Conservation (phyloP, 1,284 basidiomycete genomes). For the Trichosporon faecale region DNA sequence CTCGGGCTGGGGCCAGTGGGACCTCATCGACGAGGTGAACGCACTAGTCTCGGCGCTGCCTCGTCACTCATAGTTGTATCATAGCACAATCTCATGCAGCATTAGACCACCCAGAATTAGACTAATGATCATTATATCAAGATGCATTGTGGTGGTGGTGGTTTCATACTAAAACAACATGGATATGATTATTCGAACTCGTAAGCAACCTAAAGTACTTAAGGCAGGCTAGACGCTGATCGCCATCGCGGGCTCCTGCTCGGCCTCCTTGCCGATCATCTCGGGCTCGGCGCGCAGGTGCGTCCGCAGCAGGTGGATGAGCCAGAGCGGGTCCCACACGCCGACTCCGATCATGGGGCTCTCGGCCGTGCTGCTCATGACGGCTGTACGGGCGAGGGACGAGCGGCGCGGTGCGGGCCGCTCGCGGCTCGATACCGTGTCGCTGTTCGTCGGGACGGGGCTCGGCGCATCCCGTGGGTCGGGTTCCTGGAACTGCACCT, state of each 20-base stretch:
- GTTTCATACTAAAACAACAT: slow-evolving; percentile 2
- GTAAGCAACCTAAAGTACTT: background rate
- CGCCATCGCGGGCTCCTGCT: background rate
- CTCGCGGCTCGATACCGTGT: slow-evolving; percentile 5
- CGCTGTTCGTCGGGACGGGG: background rate
- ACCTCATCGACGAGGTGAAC: slow-evolving; percentile 68
- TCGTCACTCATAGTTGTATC: slow-evolving; percentile 32
- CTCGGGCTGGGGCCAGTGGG: slow-evolving; percentile 78
- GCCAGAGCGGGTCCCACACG: slow-evolving; percentile 47
- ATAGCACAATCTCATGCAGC: background rate
- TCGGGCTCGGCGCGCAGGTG: slow-evolving; percentile 22
- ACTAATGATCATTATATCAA: background rate
- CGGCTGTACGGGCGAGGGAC: background rate
- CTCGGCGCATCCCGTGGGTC: background rate
- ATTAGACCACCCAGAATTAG: no score
- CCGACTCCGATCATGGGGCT: slow-evolving; percentile 33
- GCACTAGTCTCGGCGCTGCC: slow-evolving; percentile 13
- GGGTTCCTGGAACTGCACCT: slow-evolving; percentile 49
- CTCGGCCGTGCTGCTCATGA: background rate
- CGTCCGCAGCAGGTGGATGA: slow-evolving; percentile 37
- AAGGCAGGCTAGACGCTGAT: background rate
- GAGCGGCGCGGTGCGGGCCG: background rate
- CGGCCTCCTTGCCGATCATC: background rate
- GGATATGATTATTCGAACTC: background rate
- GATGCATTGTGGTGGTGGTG: slow-evolving; percentile 2